A percentile compares a stretch with the other conserved stretches of the same genome.
These are phyloP conservation scores for Hericium alpestre DNA, from an alignment of 768 basidiomycete genomes.

Conservation along the genomic window DNA sequence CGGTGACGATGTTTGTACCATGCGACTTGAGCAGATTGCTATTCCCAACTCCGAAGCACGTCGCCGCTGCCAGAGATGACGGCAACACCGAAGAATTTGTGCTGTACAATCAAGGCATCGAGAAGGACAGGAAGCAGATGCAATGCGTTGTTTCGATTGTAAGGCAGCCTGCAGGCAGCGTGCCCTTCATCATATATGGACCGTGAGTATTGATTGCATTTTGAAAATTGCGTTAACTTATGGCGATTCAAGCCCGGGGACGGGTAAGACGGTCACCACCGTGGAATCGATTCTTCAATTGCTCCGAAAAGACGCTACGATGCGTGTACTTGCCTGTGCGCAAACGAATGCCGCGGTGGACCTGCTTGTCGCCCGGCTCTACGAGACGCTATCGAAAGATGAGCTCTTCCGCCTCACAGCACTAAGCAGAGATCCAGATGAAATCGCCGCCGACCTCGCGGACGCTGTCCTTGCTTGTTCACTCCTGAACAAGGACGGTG, in stretches of 20 bases:
- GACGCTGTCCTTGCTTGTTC: conserved; percentile 28
- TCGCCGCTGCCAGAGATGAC: neutral
- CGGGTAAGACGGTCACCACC: conserved; percentile 56
- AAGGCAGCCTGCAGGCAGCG: neutral
- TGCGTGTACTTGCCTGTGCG: conserved; percentile 48
- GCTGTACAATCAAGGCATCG: neutral
- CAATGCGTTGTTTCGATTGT: neutral
- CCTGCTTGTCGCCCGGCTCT: neutral
- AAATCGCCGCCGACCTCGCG: neutral
- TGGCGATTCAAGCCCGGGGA: conserved; percentile 36
- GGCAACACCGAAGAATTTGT: neutral
- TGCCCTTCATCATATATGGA: neutral
- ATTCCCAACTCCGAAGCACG: neutral
- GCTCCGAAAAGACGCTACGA: conserved; percentile 27
- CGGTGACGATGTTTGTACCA: neutral
- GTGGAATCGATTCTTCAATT: conserved; percentile 53
- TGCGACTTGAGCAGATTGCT: neutral
- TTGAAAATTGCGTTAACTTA: neutral
- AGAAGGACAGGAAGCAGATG: neutral
- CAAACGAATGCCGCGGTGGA: conserved; percentile 47
- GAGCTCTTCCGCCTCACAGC: neutral
- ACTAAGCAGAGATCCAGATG: neutral
- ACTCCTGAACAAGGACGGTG: conserved; percentile 19
- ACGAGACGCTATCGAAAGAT: neutral
- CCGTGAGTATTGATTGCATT: neutral